Evolutionary conservation across 306 rosid species (phyloP), one percentile per base, ranked within the genome.

Genomic region (Medicago arabica): DNA sequence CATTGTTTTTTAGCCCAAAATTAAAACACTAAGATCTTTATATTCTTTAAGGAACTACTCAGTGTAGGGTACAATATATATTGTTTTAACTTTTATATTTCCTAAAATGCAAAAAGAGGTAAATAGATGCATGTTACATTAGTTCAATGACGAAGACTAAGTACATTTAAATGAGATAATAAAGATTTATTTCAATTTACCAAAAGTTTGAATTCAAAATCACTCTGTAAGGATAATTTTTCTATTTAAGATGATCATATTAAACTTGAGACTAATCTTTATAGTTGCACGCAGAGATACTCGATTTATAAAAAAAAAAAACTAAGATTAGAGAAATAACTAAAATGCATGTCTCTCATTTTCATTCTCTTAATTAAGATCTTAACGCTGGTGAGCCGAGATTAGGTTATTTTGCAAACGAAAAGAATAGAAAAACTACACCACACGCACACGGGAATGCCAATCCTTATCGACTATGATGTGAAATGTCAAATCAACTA

Each of bases 401-500:
- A 6, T 67, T 9, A 17, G 34, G 67, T 70, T 57, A 75, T 41
- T 70, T 58, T 10, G 16, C 51, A 6, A 46, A 13, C 4, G 51
- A 46, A 46, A 46, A 46, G 13, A 46, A 46, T 8, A 12, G 14
- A 15, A 13, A 46, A 46, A 46, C 16, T 46, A 58, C 64, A 23
- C 38, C 64, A 58, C 64, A 58, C 61, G 65, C 44, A 78, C 65
- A 78, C 41, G 77, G 19, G 77, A 55, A 75, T 55, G 73, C 77
- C 41, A 69, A 13, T 72, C 63, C 67, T 7, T 41, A 39, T 23
- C 19, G 34, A 67, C 72, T 82, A 75, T 67, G 70, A 72, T 68
- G 83, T 21, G 91, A 87, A 40, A 79, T 77, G 85, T 87, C 93
- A 82, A 82, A 84, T 88, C 90, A 75, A 19, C 36, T 67, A 41